Percentiles rank a stretch among this genome's conserved stretches.
phyloP scores from a whole-genome alignment of 1,284 basidiomycete species.

The Thecaphora frezii region DNA sequence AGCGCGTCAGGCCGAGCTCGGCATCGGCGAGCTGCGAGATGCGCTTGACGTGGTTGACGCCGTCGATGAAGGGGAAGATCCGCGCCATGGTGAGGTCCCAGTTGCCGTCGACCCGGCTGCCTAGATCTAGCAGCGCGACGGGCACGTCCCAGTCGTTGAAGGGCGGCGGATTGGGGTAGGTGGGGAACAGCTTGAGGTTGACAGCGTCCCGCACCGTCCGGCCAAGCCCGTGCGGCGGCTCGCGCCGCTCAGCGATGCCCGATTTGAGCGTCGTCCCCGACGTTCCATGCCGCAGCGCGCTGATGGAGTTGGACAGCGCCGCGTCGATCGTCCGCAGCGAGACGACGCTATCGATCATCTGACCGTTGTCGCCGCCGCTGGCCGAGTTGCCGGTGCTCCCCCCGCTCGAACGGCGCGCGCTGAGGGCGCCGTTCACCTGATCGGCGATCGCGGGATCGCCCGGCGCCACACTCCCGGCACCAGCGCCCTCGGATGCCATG shows the following conservation, averaged over 20 bases:
- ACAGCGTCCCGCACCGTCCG: conserved; percentile 56
- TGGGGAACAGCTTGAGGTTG: conserved; percentile 85
- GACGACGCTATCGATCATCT: conserved; percentile 36
- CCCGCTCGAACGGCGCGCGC: conserved; percentile 23
- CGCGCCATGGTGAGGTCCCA: conserved; percentile 95
- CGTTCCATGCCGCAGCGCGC: conserved; percentile 14
- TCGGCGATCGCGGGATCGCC: neutral
- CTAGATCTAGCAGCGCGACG: conserved; percentile 80
- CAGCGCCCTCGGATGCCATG: conserved; percentile 13
- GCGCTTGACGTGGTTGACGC: conserved; percentile 83
- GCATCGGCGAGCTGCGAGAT: conserved; percentile 92
- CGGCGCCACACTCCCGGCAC: no score
- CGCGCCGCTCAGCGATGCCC: conserved; percentile 31
- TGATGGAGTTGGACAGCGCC: conserved; percentile 28
- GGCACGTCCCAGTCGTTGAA: conserved; percentile 96
- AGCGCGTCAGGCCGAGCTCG: conserved; percentile 77
- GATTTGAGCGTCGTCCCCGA: conserved; percentile 13
- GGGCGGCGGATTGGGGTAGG: conserved; percentile 86
- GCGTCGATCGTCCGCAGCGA: conserved; percentile 43
- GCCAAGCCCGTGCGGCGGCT: conserved; percentile 54
- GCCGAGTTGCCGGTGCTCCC: conserved; percentile 11
- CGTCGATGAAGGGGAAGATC: conserved; percentile 72
- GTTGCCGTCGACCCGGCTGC: conserved; percentile 78
- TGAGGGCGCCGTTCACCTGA: neutral
- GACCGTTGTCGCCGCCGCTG: conserved; percentile 4